Conservation (phyloP, 192 early-diverging fungal genomes). For the Coemansia pectinata region DNA sequence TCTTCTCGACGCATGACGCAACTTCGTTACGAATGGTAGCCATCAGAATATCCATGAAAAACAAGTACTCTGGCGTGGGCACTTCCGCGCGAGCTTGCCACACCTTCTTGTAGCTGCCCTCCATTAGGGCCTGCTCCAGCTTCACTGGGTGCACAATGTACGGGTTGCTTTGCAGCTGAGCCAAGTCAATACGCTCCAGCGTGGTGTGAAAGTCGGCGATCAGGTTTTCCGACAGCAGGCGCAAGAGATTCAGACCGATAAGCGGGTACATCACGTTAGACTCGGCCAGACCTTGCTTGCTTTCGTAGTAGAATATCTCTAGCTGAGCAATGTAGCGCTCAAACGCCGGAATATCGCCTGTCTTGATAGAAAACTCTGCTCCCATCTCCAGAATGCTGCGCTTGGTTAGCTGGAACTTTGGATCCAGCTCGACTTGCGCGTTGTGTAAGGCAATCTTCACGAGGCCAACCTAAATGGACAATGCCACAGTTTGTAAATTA, state of each 20-base stretch:
- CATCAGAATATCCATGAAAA: conserved; percentile 95
- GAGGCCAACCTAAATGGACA: conserved; percentile 31
- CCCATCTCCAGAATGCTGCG: conserved; percentile 79
- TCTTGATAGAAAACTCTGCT: conserved; percentile 82
- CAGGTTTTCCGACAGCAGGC: conserved; percentile 89
- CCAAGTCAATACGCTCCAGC: conserved; percentile 84
- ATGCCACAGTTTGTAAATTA: neutral
- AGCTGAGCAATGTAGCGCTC: conserved; percentile 95
- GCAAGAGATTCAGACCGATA: conserved; percentile 90
- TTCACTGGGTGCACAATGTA: conserved; percentile 91
- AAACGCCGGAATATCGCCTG: conserved; percentile 89
- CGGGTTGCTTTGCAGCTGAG: conserved; percentile 74
- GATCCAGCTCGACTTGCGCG: conserved; percentile 28
- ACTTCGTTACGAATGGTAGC: conserved; percentile 93
- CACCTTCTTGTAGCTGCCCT: conserved; percentile 96
- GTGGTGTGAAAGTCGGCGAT: conserved; percentile 99
- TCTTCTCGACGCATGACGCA: conserved; percentile 94
- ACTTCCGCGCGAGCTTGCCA: conserved; percentile 89
- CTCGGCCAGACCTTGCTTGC: conserved; percentile 59
- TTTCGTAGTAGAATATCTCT: conserved; percentile 82
- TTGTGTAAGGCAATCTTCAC: conserved; percentile 38
- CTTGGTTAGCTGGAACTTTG: conserved; percentile 35
- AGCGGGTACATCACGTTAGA: conserved; percentile 87
- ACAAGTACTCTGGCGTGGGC: conserved; percentile 87
- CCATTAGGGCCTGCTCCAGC: conserved; percentile 97